Base-by-base conservation (phyloP, 371 early-diverging fungal species). In the Mucor circinelloides region DNA sequence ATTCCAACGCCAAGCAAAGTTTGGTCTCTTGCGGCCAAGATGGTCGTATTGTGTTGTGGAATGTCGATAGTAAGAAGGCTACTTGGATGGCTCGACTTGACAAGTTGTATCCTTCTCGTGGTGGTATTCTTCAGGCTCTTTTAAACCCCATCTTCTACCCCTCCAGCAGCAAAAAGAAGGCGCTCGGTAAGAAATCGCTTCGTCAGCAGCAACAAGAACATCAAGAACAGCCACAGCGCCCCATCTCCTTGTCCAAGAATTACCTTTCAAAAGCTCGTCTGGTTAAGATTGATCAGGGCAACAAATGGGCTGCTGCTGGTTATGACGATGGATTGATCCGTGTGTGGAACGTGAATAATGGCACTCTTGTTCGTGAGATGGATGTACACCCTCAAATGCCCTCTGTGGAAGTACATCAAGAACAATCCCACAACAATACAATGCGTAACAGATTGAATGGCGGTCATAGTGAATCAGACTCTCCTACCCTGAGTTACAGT, bases 1-100 rank as follows among this genome's bases (percentile, higher is more conserved):
- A 71, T 25, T 57, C 62, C 10, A 78, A 71, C 58, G 61, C 71
- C 1, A 66, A 71, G 19, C 67, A 71, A 7, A 73, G 69, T 3
- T 23, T 78, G 10, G 69, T 78, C 0, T 75, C 79, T 6, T 68
- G 69, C 36, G 76, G 76, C 19, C 76, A 73, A 21, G 79, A 78
- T 48, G 79, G 79, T 15, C 66, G 74, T 7, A 38, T 78, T 23
- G 63, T 78, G 10, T 58, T 78, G 6, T 78, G 79, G 79, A 44
- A 67, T 32, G 36, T 36, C 3, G 70, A 75, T 12, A 58, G 58
- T 7, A 27, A 48, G 10, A 66, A 71, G 19, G 69, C 73, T 10
- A 62, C 66, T 1, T 78, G 79, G 79, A 55, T 73, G 27, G 73
- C 76, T 6, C 42, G 79, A 10, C 30, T 78, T 0, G 79, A 78